These are phyloP conservation scores for Xylariaceae sp. DNA, from an alignment of 2,329 filamentous ascomycete species.

Conservation along the genomic window DNA sequence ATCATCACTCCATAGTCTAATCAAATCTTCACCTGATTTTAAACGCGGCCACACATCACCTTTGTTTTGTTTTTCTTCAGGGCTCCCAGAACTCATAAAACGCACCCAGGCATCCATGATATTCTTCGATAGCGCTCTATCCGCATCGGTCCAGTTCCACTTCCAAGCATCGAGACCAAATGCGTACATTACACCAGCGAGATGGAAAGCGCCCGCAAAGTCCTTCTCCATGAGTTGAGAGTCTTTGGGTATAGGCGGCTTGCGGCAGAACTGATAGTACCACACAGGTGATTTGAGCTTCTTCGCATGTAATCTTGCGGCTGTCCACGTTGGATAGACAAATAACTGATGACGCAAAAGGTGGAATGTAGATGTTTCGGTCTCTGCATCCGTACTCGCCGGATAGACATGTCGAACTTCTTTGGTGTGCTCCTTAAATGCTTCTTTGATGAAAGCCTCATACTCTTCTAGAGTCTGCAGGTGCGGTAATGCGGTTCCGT, in stretches of 20 bases:
- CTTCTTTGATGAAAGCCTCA: conserved; percentile 1
- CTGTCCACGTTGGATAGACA: conserved; percentile 11
- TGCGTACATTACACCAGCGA: conserved; percentile 10
- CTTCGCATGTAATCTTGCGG: conserved; percentile 6
- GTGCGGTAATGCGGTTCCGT: conserved; percentile 11
- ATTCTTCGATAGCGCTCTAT: conserved; percentile 6
- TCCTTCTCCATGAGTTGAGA: conserved; percentile 6
- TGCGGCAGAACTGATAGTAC: conserved; percentile 10
- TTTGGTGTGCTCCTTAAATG: conserved; percentile 2
- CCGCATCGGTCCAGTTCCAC: conserved; percentile 14
- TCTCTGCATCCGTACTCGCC: conserved; percentile 5
- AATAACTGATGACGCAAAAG: conserved; percentile 11
- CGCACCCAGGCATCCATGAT: conserved; percentile 10
- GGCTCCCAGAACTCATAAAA: conserved; percentile 6
- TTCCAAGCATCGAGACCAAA: conserved; percentile 11
- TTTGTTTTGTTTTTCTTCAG: not conserved
- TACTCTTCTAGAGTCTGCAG: conserved; percentile 2
- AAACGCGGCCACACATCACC: conserved; percentile 7
- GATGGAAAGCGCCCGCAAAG: conserved; percentile 13
- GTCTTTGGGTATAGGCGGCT: conserved; percentile 9
- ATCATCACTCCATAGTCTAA: conserved; percentile 7
- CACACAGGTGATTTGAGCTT: conserved; percentile 9
- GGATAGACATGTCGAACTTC: conserved; percentile 11
- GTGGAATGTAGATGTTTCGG: conserved; percentile 5
- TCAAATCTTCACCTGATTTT: not conserved